Conservation (phyloP, 345 rosid species). For the Stellera chamaejasme region DNA sequence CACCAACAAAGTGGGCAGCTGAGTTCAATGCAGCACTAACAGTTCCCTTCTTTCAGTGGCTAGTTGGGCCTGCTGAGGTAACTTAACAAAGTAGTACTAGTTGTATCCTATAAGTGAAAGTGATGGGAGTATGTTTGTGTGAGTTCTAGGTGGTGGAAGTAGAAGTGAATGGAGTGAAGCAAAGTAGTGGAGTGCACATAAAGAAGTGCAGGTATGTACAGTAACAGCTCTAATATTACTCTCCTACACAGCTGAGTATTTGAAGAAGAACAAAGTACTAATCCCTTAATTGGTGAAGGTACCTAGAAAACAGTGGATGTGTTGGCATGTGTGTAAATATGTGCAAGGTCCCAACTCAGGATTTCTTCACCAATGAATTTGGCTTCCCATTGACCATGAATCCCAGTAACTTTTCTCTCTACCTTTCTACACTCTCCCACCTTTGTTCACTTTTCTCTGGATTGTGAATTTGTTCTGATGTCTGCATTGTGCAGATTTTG, state of each 20-base stretch:
- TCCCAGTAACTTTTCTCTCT: slow-evolving; percentile 41
- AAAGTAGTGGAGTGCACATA: slow-evolving; percentile 81
- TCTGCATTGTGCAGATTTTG: slow-evolving; percentile 49
- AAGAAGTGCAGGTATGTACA: slow-evolving; percentile 62
- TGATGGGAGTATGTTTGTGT: neutral
- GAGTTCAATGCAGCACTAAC: slow-evolving; percentile 94
- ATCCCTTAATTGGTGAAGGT: slow-evolving; percentile 29
- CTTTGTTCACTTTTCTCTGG: neutral
- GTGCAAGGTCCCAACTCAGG: slow-evolving; percentile 97
- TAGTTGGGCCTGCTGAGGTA: slow-evolving; percentile 96
- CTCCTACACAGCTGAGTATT: neutral
- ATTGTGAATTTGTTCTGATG: neutral
- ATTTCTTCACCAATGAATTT: slow-evolving; percentile 96
- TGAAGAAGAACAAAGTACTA: neutral
- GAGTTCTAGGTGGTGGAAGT: slow-evolving; percentile 60
- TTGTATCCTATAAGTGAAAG: too few relatives aligned
- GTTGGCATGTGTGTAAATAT: slow-evolving; percentile 96
- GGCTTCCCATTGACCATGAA: slow-evolving; percentile 95
- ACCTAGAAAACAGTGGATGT: slow-evolving; percentile 96
- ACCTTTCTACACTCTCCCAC: neutral
- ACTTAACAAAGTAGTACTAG: neutral
- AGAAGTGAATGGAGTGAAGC: slow-evolving; percentile 79
- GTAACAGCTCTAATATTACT: neutral
- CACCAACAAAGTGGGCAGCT: slow-evolving; percentile 91
- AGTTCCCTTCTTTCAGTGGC: slow-evolving; percentile 92